phyloP scores from a whole-genome alignment of 106 monocot species.

The Ottelia alismoides region DNA sequence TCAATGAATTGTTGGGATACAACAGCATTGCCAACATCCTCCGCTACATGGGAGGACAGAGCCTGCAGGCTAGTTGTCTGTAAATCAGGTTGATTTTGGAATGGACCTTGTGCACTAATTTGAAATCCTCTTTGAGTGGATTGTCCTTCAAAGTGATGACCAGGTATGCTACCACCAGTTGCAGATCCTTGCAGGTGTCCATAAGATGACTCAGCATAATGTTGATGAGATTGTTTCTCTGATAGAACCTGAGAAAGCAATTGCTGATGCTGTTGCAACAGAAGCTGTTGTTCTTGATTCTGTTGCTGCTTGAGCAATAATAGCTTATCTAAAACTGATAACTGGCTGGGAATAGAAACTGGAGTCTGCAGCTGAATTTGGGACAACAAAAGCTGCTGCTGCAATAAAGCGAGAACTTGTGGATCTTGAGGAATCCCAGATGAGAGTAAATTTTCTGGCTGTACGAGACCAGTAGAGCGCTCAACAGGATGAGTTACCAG shows the following conservation, averaged over 20 bases:
- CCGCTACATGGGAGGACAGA: slow-evolving; percentile 14
- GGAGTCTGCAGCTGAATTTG: slow-evolving; percentile 65
- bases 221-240: slow-evolving; percentile 29
- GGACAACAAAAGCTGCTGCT: slow-evolving; percentile 58
- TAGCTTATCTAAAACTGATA: slow-evolving; percentile 43
- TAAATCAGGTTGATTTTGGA: slow-evolving; percentile 9
- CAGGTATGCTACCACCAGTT: slow-evolving; percentile 16
- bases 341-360: slow-evolving; percentile 26
- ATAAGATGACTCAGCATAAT: slow-evolving; percentile 26
- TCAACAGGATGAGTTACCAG: slow-evolving; percentile 22
- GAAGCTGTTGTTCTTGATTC: slow-evolving; percentile 29
- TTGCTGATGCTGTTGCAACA: slow-evolving; percentile 19
- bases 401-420: slow-evolving; percentile 42
- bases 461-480: slow-evolving; percentile 17
- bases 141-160: slow-evolving; percentile 18
- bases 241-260: slow-evolving; percentile 49
- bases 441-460: slow-evolving; percentile 40
- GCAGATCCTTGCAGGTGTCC: slow-evolving; percentile 17
- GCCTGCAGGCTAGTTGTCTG: slow-evolving; percentile 11
- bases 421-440: slow-evolving; percentile 68
- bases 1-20: no score
- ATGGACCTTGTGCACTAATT: slow-evolving; percentile 20
- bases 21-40: slow-evolving; percentile 11
- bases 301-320: slow-evolving; percentile 62
- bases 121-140: slow-evolving; percentile 27